Evolutionary conservation across 305 asterid genomes (phyloP).

Genomic region (Solanum hybrid): DNA sequence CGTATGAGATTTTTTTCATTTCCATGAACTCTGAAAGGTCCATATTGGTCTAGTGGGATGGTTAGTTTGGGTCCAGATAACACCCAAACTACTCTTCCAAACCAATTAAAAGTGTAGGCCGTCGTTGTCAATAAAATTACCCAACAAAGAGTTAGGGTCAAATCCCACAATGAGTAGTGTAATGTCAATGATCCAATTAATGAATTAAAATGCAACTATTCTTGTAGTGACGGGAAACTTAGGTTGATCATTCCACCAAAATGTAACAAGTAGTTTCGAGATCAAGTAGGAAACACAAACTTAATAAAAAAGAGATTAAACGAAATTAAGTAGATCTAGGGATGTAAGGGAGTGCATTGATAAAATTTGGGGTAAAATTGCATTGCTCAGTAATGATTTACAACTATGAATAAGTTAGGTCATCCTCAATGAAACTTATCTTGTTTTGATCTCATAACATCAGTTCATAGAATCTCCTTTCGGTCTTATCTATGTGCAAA

Average conservation of each 20-base stretch:
- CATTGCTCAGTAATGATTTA: not conserved
- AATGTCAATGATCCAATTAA: not conserved
- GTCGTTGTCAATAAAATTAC: not conserved
- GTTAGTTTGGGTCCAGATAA: not conserved
- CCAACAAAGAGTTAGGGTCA: not conserved
- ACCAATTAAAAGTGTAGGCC: not conserved
- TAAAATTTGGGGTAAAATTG: not conserved
- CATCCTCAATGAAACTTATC: not conserved
- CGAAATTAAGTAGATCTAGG: not conserved
- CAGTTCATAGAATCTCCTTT: not conserved
- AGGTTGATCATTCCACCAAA: not conserved
- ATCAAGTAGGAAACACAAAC: not conserved
- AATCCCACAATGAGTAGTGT: not conserved
- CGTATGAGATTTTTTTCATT: not conserved
- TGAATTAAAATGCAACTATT: not conserved
- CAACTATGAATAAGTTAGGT: not conserved
- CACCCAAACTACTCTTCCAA: not conserved
- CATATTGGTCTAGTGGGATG: not conserved
- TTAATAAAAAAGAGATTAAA: too few species aligned
- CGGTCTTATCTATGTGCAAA: not conserved
- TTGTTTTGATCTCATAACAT: not conserved
- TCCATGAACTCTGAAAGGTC: not conserved
- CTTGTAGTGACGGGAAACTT: not conserved
- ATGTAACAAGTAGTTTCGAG: not conserved
- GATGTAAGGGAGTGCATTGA: not conserved